Evolutionary conservation across 345 rosid genomes (phyloP).

Genomic region (Noccaea caerulescens): DNA sequence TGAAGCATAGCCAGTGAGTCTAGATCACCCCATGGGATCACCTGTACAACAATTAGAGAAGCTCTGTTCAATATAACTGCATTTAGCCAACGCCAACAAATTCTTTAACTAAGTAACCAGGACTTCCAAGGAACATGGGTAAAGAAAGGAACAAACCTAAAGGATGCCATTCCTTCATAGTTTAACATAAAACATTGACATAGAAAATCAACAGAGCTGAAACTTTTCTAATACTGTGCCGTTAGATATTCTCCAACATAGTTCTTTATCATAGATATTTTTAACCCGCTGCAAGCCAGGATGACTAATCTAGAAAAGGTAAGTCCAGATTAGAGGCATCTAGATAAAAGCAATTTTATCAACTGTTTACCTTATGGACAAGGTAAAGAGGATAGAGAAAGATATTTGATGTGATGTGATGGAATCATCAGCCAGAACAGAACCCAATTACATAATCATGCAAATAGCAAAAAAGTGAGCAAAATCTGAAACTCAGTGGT

Average conservation of each 20-base stretch:
- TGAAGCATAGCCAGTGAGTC: slow-evolving; percentile 96
- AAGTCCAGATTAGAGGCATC: slow-evolving; percentile 10
- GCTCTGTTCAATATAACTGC: neutral
- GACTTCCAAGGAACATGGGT: neutral
- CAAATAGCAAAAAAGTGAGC: neutral
- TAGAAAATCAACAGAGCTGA: neutral
- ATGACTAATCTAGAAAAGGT: too few species aligned
- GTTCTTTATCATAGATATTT: neutral
- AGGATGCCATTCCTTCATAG: slow-evolving; percentile 5
- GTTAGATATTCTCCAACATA: neutral
- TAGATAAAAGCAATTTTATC: neutral
- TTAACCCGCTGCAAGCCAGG: too few species aligned
- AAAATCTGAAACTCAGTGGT: neutral
- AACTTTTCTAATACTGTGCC: slow-evolving; percentile 5
- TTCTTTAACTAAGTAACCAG: slow-evolving; percentile 8
- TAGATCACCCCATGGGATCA: slow-evolving; percentile 96
- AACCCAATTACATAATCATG: neutral
- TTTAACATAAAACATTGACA: slow-evolving; percentile 18
- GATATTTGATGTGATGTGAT: neutral
- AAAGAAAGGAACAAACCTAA: neutral
- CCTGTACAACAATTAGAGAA: slow-evolving; percentile 49
- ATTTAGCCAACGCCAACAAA: neutral
- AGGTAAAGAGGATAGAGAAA: neutral
- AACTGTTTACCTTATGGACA: neutral
- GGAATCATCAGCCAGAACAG: too few species aligned